Evolutionary conservation across 2,329 filamentous ascomycete genomes (phyloP).

Genomic region (Thielaviopsis populi): DNA sequence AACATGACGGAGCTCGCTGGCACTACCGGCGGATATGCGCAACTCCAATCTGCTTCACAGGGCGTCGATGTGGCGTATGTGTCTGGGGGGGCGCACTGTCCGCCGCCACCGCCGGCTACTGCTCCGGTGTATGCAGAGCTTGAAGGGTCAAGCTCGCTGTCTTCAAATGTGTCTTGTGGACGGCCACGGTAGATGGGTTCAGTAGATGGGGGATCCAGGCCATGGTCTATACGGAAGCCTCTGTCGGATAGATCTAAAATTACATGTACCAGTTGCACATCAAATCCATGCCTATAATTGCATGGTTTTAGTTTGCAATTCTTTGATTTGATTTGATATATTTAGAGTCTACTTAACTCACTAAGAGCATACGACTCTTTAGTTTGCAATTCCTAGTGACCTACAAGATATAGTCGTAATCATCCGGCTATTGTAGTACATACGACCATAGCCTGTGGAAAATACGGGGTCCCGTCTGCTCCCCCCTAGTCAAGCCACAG

Average conservation of each 20-base stretch:
- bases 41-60: neutral
- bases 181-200: neutral
- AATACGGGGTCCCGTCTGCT: neutral
- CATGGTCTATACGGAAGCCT: too few species aligned
- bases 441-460: neutral
- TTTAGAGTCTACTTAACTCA: too few species aligned
- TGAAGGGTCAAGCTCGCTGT: neutral
- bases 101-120: neutral
- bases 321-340: too few species aligned
- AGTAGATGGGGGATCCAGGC: neutral
- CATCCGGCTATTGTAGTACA: too few species aligned
- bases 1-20: neutral
- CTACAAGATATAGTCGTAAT: too few species aligned
- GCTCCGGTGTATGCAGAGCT: neutral
- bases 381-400: too few species aligned
- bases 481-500: neutral
- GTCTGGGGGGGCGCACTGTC: neutral
- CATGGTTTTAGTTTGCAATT: too few species aligned
- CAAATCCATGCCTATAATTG: too few species aligned
- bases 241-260: too few species aligned
- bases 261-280: too few species aligned
- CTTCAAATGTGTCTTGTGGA: neutral
- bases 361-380: too few species aligned
- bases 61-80: neutral
- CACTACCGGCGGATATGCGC: neutral